Evolutionary conservation across 768 basidiomycete genomes (phyloP).

Genomic region (Goffeauzyma gilvescens): DNA sequence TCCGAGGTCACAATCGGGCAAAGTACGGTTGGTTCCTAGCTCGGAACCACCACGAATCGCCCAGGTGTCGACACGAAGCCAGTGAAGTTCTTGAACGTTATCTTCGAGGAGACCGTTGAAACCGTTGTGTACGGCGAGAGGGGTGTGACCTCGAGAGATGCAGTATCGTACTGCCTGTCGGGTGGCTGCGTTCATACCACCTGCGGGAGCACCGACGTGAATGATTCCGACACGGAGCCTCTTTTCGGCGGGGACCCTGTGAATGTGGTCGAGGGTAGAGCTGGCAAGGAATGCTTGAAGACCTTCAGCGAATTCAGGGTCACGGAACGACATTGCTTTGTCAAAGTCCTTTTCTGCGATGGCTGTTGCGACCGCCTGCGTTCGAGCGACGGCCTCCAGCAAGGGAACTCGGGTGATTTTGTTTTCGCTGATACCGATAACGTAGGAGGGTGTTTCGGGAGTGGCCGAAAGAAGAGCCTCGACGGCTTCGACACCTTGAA

Average conservation of each 20-base stretch:
- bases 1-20: conserved; percentile 73
- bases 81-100: conserved; percentile 63
- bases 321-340: conserved; percentile 69
- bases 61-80: conserved; percentile 96
- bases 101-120: conserved; percentile 88
- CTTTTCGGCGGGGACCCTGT: conserved; percentile 38
- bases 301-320: conserved; percentile 75
- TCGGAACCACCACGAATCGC: conserved; percentile 90
- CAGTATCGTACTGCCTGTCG: conserved; percentile 88
- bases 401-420: conserved; percentile 81
- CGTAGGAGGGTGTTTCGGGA: conserved; percentile 81
- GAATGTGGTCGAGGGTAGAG: conserved; percentile 43
- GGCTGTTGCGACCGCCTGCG: conserved; percentile 62
- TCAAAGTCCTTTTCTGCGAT: conserved; percentile 67
- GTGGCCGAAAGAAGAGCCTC: conserved; percentile 66
- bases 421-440: conserved; percentile 91
- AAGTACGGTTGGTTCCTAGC: conserved; percentile 80
- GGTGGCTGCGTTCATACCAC: conserved; percentile 97
- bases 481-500: conserved; percentile 91
- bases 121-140: conserved; percentile 86
- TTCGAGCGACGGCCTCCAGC: conserved; percentile 87
- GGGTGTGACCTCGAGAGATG: conserved; percentile 71
- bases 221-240: conserved; percentile 35
- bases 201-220: conserved; percentile 80
- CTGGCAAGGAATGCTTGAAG: conserved; percentile 67